A percentile compares a stretch with the other conserved stretches of the same genome.
Conservation (phyloP, 129 eudicot genomes). For the Centella asiatica region DNA sequence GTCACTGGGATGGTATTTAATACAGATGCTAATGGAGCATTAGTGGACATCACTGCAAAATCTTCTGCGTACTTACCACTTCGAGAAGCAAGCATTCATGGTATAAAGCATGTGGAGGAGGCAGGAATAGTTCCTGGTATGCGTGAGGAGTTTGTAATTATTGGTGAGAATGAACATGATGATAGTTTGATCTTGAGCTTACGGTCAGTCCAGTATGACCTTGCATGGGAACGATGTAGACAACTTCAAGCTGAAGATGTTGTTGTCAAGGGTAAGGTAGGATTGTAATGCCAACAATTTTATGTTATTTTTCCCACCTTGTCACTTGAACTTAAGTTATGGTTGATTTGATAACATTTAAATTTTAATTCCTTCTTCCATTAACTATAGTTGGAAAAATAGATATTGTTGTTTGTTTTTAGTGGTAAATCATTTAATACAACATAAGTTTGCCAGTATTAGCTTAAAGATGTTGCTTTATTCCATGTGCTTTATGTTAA, state of each 20-base stretch:
- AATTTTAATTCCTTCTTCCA: background rate
- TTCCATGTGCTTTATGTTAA: background rate
- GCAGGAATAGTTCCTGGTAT: constrained; percentile 83
- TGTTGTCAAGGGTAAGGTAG: constrained; percentile 71
- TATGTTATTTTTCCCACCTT: background rate
- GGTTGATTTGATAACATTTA: background rate
- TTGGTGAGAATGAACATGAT: constrained; percentile 68
- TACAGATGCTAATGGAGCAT: constrained; percentile 68
- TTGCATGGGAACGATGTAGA: constrained; percentile 92
- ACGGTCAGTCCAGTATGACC: constrained; percentile 57
- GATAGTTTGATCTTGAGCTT: constrained; percentile 71
- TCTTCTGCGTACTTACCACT: constrained; percentile 82
- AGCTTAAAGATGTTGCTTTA: background rate
- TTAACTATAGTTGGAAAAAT: background rate
- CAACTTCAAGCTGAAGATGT: constrained; percentile 93
- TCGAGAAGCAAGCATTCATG: constrained; percentile 58
- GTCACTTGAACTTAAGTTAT: too few species aligned
- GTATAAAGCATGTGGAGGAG: constrained; percentile 59
- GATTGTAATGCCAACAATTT: constrained; percentile 8
- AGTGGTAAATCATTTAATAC: background rate
- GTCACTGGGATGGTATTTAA: constrained; percentile 71
- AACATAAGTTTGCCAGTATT: too few species aligned
- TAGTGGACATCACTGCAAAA: constrained; percentile 71
- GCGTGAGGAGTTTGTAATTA: constrained; percentile 58
- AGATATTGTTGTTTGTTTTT: background rate